Evolutionary conservation across 768 basidiomycete species (phyloP), one percentile per base, ranked within the genome.

Genomic region (Serendipita sp.): DNA sequence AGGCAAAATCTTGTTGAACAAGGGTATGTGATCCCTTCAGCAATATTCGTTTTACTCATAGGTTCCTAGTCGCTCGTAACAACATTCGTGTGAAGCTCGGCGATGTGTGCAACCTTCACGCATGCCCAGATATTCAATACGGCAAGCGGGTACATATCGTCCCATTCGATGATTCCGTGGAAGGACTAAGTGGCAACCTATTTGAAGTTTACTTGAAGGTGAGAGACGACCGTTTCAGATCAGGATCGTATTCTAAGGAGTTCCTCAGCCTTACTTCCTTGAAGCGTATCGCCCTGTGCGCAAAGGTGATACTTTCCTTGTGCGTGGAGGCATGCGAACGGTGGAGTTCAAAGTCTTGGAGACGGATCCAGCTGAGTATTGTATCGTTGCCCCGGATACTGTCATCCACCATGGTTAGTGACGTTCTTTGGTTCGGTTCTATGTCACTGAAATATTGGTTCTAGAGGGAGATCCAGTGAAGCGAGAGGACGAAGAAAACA

Each of bases 331-430:
- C 66, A 95, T 96, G 89, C 81, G 95, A 69, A 94, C 92, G 62
- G 95, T 98, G 48, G 96, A 99, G 76, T 99, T 99, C 81, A 99
- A 99, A 75, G 91, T 98, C 63, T 87, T 98, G 69, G 96, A 98
- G 75, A 96, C 93, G 37, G 96, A 99, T 73, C 96, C 96, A 0
- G 81, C 94, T 34, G 96, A 98, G 71, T 97, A 88, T 76, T 98
- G 96, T 78, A 99, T 99, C 68, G 94, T 99, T 45, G 95, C 96
- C 0, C 96, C 98, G 73, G 96, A 99, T 71, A 99, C 96, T 1
- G 96, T 99, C 63, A 94, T 97, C 68, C 90, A 91, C 75, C 92
- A 89, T 44, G 88, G 88, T 83, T 62, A 34, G 77, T 75, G 5
- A 36, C 44, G 11, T 44, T 15, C 29, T 40, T 40, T 37, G 8